Base-by-base conservation (phyloP, 129 eudicot species). In the Tagetes patula region DNA sequence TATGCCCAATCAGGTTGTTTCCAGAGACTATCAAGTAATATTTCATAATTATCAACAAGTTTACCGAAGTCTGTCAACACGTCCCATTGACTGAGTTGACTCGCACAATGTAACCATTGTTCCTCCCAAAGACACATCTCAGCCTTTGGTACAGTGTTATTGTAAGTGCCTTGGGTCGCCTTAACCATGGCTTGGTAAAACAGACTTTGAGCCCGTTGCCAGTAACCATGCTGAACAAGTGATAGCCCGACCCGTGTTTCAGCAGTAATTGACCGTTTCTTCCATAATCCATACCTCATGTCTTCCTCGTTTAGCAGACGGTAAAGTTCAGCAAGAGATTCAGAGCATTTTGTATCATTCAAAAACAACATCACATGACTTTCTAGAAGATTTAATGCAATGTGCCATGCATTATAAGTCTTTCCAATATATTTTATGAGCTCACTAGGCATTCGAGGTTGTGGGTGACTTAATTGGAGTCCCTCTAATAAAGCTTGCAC, bases 51-150 rank as follows among this genome's bases (percentile, higher is more conserved):
- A 55, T 95, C 99, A 56, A 90, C 87, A 71, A 81, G 83, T 83
- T 90, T 95, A 59, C 99, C 99, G 67, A 90, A 95, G 53, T 95
- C 99, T 30, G 87, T 82, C 60, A 95, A 83, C 40, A 81, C 97
- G 65, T 95, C 99, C 99, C 99, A 95, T 79, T 95, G 97, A 85
- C 96, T 85, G 41, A 95, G 97, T 79, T 90, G 97, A 72, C 84
- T 88, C 33, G 97, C 96, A 82, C 97, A 95, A 79, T 79, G 77
- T 47, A 95, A 86, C 99, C 97, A 95, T 55, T 95, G 99, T 74
- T 95, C 99, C 71, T 95, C 99, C 99, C 99, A 95, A 69, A 90
- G 96, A 76, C 97, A 95, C 99, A 95, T 90, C 84, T 95, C 99
- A 53, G 97, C 99, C 78, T 95, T 95, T 6, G 99, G 97, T 59